phyloP scores from a whole-genome alignment of 192 early-diverging fungal genomes.

The Coemansia asiatica region DNA sequence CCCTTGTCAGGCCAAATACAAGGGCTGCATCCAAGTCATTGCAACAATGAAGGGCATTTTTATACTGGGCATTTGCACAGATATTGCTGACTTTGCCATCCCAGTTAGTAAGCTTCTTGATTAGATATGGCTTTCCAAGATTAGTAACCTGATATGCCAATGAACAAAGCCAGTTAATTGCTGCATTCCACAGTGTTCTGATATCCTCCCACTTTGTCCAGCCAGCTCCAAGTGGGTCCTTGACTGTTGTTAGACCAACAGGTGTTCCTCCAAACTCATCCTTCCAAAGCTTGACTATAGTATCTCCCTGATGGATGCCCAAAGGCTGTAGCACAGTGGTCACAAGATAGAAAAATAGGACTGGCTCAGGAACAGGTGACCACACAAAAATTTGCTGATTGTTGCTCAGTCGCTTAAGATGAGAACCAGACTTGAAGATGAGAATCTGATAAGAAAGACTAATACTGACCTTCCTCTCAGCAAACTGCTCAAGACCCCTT shows the following conservation, averaged over 20 bases:
- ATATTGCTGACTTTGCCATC: constrained; percentile 3
- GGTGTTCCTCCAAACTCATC: constrained; percentile 16
- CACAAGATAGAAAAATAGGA: constrained; percentile 37
- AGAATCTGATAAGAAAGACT: constrained; percentile 1
- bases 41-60: background rate
- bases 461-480: constrained; percentile 8
- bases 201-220: constrained; percentile 15
- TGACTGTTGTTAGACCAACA: constrained; percentile 7
- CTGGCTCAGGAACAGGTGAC: constrained; percentile 10
- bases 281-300: constrained; percentile 26
- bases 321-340: constrained; percentile 34
- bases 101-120: constrained; percentile 25
- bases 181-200: constrained; percentile 26
- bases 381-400: constrained; percentile 18
- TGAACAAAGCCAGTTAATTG: constrained; percentile 26
- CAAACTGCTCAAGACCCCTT: constrained; percentile 5
- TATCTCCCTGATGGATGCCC: constrained; percentile 8
- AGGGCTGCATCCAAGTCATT: constrained; percentile 14
- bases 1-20: constrained; percentile 29
- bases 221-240: background rate
- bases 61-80: constrained; percentile 1
- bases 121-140: constrained; percentile 18
- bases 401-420: constrained; percentile 15
- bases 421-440: constrained; percentile 23
- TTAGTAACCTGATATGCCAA: constrained; percentile 7